Evolutionary conservation across 129 eudicot species (phyloP), one percentile per base, ranked within the genome.

Genomic region (Saposhnikovia divaricata): DNA sequence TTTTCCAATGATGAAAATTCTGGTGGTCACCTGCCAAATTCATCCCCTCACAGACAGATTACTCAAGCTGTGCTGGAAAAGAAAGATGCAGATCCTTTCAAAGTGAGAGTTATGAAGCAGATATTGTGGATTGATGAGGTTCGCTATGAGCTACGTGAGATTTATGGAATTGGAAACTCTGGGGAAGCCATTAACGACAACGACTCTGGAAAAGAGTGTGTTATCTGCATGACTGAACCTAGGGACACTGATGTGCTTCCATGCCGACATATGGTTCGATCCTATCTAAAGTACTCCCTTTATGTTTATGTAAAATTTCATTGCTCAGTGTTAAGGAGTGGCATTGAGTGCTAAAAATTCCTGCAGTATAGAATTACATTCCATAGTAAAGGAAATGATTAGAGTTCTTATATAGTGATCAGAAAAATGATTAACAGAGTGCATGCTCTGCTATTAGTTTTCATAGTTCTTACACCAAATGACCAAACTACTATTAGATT

Each of bases 151-250:
- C 82, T 95, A 38, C 92, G 93, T 45, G 98, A 95, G 81, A 83
- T 95, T 27, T 95, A 87, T 80, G 98, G 98, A 68, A 89, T 95
- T 50, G 93, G 91, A 44, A 87, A 86, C 61, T 87, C 93, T 66
- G 79, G 83, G 15, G 86, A 86, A 81, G 88, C 81, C 55, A 65
- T 87, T 74, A 87, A 81, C 76, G 88, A 88, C 46, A 70, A 82
- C 18, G 92, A 82, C 45, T 88, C 96, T 4, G 97, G 97, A 31
- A 85, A 85, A 77, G 98, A 96, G 48, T 96, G 99, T 80, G 96
- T 96, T 47, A 91, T 96, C 74, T 96, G 99, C 88, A 85, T 96
- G 95, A 89, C 98, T 0, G 99, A 96, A 78, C 98, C 98, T n/a
- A 96, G 90, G 83, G 91, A 96, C 86, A 92, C 96, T 18, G 97